Conservation (phyloP, 495 filamentous ascomycete species). For the Aspergillus steynii region DNA sequence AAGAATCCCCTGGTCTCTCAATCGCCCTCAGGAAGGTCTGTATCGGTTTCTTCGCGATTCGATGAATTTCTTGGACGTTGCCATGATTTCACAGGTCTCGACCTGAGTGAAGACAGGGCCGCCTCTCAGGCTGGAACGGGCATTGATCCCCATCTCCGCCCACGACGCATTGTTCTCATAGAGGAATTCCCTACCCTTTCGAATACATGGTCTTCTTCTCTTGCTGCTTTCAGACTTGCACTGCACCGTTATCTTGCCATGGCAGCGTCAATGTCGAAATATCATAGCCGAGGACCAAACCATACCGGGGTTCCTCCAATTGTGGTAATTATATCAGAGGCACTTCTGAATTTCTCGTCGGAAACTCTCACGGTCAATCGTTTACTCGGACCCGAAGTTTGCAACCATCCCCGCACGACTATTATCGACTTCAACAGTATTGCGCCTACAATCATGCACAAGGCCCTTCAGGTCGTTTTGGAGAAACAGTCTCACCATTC, state of each 20-base stretch:
- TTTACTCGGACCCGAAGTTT: constrained; percentile 80
- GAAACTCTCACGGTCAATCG: constrained; percentile 91
- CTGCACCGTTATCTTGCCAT: constrained; percentile 71
- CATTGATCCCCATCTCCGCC: constrained; percentile 21
- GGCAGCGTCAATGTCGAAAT: constrained; percentile 39
- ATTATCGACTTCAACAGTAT: constrained; percentile 90
- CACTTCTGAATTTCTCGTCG: constrained; percentile 69
- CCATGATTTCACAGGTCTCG: constrained; percentile 74
- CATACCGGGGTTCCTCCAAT: constrained; percentile 61
- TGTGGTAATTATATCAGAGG: constrained; percentile 90
- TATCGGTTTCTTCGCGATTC: constrained; percentile 73
- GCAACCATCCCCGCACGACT: constrained; percentile 70
- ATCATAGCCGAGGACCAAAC: constrained; percentile 15
- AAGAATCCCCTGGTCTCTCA: constrained; percentile 70
- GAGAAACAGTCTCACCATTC: constrained; percentile 77
- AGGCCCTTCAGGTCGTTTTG: constrained; percentile 76
- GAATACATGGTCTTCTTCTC: constrained; percentile 60
- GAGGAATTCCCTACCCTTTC: constrained; percentile 94
- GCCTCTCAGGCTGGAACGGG: neutral
- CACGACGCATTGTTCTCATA: constrained; percentile 68
- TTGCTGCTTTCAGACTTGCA: constrained; percentile 73
- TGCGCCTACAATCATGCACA: constrained; percentile 81
- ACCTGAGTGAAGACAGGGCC: constrained; percentile 39
- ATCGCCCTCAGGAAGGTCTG: constrained; percentile 54
- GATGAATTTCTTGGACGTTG: constrained; percentile 85